These are phyloP conservation scores for Verticillium alfalfae DNA, from an alignment of 2,329 filamentous ascomycete species.

Conservation along the genomic window DNA sequence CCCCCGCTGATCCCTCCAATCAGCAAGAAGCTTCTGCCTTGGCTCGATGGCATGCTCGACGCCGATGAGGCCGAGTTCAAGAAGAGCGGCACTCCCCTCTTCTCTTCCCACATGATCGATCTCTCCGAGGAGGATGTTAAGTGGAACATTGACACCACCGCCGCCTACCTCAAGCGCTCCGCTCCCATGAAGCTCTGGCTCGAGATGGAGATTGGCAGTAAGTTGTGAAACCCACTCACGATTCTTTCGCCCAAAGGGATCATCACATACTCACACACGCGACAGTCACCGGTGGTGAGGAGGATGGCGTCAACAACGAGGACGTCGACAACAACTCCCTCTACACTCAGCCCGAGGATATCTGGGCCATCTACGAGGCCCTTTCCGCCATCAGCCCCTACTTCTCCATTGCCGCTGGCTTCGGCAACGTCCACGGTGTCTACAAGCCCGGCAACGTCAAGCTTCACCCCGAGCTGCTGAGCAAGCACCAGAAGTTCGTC, in stretches of 20 bases:
- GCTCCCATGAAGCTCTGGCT: constrained; percentile 98
- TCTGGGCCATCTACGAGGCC: constrained; percentile 84
- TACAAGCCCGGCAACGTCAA: constrained; percentile 97
- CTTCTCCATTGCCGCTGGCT: constrained; percentile 97
- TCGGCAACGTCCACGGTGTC: constrained; percentile 98
- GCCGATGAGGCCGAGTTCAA: constrained; percentile 96
- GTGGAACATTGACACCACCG: constrained; percentile 88
- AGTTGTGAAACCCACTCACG: constrained; percentile 15
- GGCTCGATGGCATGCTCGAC: constrained; percentile 93
- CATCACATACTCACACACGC: neutral
- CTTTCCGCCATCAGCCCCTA: constrained; percentile 83
- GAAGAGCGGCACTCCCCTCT: constrained; percentile 84
- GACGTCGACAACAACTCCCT: constrained; percentile 93
- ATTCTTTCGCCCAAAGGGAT: neutral
- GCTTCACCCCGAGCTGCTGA: constrained; percentile 90
- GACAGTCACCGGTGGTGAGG: constrained; percentile 90
- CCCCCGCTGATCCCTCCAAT: neutral
- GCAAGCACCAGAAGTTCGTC: constrained; percentile 93
- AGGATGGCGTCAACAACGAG: constrained; percentile 98
- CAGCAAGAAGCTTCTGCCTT: constrained; percentile 92
- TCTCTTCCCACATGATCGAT: constrained; percentile 98
- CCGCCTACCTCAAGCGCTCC: constrained; percentile 87
- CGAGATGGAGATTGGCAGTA: constrained; percentile 72
- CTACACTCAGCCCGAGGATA: constrained; percentile 97
- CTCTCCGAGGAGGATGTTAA: constrained; percentile 86